Evolutionary conservation across 192 early-diverging fungal species (phyloP), one percentile per base, ranked within the genome.

Genomic region (Coemansia sp.): DNA sequence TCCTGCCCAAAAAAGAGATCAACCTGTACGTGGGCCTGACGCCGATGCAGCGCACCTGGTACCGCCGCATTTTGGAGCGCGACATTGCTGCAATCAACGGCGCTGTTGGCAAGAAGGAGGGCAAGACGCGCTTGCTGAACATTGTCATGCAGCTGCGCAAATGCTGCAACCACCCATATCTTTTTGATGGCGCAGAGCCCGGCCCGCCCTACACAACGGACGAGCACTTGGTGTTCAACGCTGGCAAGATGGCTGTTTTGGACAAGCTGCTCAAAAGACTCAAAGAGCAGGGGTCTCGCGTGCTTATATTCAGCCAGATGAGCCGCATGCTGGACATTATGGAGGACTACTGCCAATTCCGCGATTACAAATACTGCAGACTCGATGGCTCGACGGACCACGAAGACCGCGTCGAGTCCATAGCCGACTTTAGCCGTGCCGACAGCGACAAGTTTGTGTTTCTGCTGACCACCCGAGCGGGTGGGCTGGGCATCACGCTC

Each of bases 261-360:
- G 97, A 99, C 76, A 92, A 91, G 70, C 86, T 97, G 11, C 81
- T 99, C 32, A 72, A 81, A 45, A 84, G 86, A 35, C 71, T 90
- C 39, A 91, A 91, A 65, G 90, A 86, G 24, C 85, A 91, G 62
- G 97, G 97, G 2, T 99, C 97, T 22, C 91, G 97, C 23, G 93
- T 98, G 1, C 71, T 99, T 53, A 82, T 99, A 3, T 99, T 99
- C 74, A 92, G 90, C 78, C 97, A 99, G 81, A 99, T 99, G 97
- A 95, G 91, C 75, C 88, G 95, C 56, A 87, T 99, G 72, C 82
- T 99, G 46, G 97, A 99, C 71, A 98, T 99, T 66, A 73, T 99
- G 27, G 97, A 97, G 77, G 95, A 99, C 80, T 99, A 97, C 65
- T 96, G 94, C 70, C 82, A 88, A 53, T 96, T 93, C 82, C 88